Evolutionary conservation across 2,329 filamentous ascomycete species (phyloP).

Genomic region (Pseudogymnoascus sp.): DNA sequence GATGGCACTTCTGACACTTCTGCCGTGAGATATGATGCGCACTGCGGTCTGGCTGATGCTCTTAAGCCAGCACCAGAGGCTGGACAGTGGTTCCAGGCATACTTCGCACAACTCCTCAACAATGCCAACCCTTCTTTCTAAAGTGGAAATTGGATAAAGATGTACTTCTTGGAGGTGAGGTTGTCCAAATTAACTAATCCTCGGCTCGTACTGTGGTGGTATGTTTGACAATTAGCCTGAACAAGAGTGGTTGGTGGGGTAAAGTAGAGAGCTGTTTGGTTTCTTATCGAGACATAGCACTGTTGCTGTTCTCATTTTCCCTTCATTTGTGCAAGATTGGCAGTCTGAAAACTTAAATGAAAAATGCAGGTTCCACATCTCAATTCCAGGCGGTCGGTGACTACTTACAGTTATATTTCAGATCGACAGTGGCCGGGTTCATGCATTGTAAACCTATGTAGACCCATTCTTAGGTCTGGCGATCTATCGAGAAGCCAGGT

Average conservation of each 20-base stretch:
- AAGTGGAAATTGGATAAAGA: conserved; percentile 1
- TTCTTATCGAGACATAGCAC: background rate
- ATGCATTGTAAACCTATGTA: background rate
- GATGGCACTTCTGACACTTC: conserved; percentile 32
- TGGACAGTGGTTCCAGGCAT: conserved; percentile 54
- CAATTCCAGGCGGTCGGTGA: background rate
- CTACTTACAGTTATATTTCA: background rate
- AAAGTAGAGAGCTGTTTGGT: background rate
- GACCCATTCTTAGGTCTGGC: background rate
- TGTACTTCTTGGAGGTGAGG: background rate
- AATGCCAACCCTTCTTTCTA: conserved; percentile 48
- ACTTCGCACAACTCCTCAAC: conserved; percentile 47
- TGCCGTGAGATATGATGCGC: conserved; percentile 40
- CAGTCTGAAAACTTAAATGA: background rate
- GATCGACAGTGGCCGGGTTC: background rate
- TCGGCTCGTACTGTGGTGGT: background rate
- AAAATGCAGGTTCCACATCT: background rate
- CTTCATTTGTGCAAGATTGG: background rate
- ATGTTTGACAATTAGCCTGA: background rate
- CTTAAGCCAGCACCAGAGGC: conserved; percentile 60
- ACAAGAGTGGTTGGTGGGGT: background rate
- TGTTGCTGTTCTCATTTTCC: background rate
- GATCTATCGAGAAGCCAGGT: background rate
- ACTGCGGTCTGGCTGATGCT: conserved; percentile 42
- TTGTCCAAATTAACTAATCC: background rate